phyloP scores from a whole-genome alignment of 2,329 filamentous ascomycete species.

The Botrytis fabae region DNA sequence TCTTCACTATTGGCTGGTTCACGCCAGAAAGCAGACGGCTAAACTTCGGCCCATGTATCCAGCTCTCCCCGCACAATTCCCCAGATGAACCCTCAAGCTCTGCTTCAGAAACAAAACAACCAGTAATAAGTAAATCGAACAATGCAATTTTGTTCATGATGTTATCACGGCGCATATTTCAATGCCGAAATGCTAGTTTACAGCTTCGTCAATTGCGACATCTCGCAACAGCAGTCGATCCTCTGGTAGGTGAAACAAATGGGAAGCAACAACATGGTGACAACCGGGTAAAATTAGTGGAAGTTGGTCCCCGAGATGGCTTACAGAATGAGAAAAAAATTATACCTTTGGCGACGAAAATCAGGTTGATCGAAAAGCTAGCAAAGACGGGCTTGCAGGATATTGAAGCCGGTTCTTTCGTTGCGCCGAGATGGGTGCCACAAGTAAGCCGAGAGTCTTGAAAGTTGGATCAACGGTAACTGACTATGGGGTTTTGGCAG shows the following conservation, averaged over 20 bases:
- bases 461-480: background rate
- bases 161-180: conserved; percentile 20
- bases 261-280: conserved; percentile 30
- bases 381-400: conserved; percentile 66
- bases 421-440: conserved; percentile 81
- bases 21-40: background rate
- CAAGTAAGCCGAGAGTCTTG: conserved; percentile 53
- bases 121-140: background rate
- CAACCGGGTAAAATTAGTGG: conserved; percentile 63
- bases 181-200: background rate
- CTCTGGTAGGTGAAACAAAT: conserved; percentile 17
- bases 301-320: conserved; percentile 84
- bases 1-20: background rate
- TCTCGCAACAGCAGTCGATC: conserved; percentile 32
- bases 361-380: conserved; percentile 71
- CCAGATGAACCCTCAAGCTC: conserved; percentile 14
- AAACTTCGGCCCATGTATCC: background rate
- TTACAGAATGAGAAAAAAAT: conserved; percentile 78
- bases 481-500: conserved; percentile 44
- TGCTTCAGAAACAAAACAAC: background rate
- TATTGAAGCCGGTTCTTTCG: conserved; percentile 82
- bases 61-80: conserved; percentile 17
- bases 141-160: conserved; percentile 19
- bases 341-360: conserved; percentile 71
- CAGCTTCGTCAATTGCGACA: conserved; percentile 28